Evolutionary conservation across 2,329 filamentous ascomycete genomes (phyloP), one percentile per base, ranked within the genome.

Genomic region (Xylaria hypoxylon): DNA sequence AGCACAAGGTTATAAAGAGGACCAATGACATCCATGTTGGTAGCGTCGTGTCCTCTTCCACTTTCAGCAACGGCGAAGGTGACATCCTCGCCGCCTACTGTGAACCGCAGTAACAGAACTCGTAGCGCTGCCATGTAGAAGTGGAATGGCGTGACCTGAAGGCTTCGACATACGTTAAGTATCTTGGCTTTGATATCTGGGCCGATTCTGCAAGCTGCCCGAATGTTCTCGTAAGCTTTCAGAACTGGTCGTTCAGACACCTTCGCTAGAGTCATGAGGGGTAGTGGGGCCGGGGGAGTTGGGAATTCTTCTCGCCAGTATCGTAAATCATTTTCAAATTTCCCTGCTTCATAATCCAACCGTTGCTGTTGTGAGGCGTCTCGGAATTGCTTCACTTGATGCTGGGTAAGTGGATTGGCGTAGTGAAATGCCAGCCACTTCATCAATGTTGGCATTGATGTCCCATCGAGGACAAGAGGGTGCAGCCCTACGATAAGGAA

Each of bases 91-190:
- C 22, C 59, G 10, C 24, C 48, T 7, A 45, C 24, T 7, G 50
- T 56, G 40, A 55, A 52, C 13, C 59, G 50, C 35, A 62, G 33
- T n/a, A 62, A 42, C 8, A 62, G 38, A n/a, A 33, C 59, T 40
- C 59, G 33, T 26, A 62, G 35, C 10, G 35, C 28, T 35, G 59
- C 38, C n/a, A 62, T 33, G 48, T 62, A 62, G 42, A 62, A 62
- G 33, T 45, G 59, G 22, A 62, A 62, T 5, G 59, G 59, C 26
- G 50, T 56, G 33, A 22, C 59, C 24, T n/a, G n/a, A n/a, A n/a
- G n/a, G n/a, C n/a, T n/a, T n/a, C 59, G 48, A 22, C 56, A 59
- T 2, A 58, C 26, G 19, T 42, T 38, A 33, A 51, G 42, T 19
- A 61, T 35, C 24, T 60, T 2, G 22, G 17, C 24, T 19, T 35